Conservation (phyloP, 306 rosid species). For the Acacia crassicarpa region DNA sequence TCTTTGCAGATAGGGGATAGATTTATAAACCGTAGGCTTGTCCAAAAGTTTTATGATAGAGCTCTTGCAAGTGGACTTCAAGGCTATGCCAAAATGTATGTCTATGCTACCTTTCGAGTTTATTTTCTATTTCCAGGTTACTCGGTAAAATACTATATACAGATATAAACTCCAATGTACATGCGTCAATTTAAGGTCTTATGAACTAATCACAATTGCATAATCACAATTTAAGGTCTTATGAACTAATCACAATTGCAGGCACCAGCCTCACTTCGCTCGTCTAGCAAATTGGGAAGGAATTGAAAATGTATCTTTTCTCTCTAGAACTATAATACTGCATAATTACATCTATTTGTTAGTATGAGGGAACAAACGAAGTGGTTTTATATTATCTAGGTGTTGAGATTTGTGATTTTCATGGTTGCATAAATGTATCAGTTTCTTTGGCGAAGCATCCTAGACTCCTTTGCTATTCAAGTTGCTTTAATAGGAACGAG, state of each 20-base stretch:
- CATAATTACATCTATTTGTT: conserved; percentile 7
- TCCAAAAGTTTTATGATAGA: conserved; percentile 82
- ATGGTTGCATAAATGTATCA: neutral
- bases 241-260: conserved; percentile 41
- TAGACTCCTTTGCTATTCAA: neutral
- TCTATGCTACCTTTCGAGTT: conserved; percentile 32
- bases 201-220: conserved; percentile 41
- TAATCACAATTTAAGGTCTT: neutral
- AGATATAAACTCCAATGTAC: conserved; percentile 1
- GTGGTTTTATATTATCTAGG: neutral
- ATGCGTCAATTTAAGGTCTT: neutral
- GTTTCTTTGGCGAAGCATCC: neutral
- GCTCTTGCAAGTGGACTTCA: conserved; percentile 86
- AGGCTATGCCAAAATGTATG: conserved; percentile 91
- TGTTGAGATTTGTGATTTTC: neutral
- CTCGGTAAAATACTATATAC: neutral
- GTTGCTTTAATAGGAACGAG: neutral
- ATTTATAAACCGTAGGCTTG: conserved; percentile 79
- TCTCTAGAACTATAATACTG: conserved; percentile 10
- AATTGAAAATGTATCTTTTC: conserved; percentile 61
- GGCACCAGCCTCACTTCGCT: conserved; percentile 80
- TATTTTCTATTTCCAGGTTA: neutral
- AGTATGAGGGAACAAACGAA: neutral
- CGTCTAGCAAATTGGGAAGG: conserved; percentile 98
- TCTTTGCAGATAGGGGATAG: conserved; percentile 82